Evolutionary conservation across 2,329 filamentous ascomycete genomes (phyloP).

Genomic region (Mollisia scopiformis): DNA sequence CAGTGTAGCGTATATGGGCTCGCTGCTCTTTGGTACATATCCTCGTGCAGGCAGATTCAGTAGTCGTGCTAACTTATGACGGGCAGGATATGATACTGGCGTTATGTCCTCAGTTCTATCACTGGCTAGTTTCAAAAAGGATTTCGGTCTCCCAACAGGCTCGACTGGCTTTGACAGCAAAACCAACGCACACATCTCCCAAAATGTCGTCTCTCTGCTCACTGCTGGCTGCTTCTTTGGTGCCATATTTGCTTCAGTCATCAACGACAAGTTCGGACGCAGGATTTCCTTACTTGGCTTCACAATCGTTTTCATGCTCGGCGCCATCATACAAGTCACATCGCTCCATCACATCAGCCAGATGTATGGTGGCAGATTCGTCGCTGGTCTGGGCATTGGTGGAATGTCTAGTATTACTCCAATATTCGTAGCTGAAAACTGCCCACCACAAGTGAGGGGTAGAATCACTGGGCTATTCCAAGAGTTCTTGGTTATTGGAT

Average conservation of each 20-base stretch:
- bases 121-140: conserved; percentile 7
- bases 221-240: conserved; percentile 56
- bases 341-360: conserved; percentile 20
- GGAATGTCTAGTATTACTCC: conserved; percentile 50
- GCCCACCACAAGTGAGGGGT: conserved; percentile 45
- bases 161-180: not conserved
- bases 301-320: conserved; percentile 41
- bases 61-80: not conserved
- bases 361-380: conserved; percentile 28
- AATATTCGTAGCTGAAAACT: conserved; percentile 49
- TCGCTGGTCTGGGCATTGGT: conserved; percentile 44
- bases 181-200: not conserved
- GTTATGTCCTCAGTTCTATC: conserved; percentile 30
- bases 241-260: conserved; percentile 51
- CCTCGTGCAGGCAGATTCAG: not conserved
- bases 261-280: conserved; percentile 50
- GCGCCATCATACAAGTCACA: conserved; percentile 22
- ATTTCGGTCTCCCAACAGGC: not conserved
- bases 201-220: conserved; percentile 51
- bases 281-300: conserved; percentile 49
- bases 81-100: conserved; percentile 28
- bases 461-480: conserved; percentile 47
- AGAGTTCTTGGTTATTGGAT: conserved; percentile 41
- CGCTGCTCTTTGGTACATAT: conserved; percentile 27
- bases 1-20: conserved; percentile 26